phyloP scores from a whole-genome alignment of 2,329 filamentous ascomycete species.

The Graphilbum sp. region DNA sequence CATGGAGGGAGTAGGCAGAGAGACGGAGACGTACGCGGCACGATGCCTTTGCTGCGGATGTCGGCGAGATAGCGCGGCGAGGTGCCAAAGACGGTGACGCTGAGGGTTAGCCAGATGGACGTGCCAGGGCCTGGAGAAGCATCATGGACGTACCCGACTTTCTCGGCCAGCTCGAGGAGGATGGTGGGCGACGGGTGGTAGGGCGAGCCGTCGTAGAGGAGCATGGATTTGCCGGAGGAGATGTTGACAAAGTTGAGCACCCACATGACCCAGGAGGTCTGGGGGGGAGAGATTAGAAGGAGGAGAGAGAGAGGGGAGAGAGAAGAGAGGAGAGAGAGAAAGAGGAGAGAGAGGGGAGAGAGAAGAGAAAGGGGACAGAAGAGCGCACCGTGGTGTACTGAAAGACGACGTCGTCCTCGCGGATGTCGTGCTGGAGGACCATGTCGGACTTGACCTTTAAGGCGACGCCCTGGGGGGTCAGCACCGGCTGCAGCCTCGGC shows the following conservation, averaged over 20 bases:
- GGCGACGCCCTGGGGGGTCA: background rate
- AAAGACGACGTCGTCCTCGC: slow-evolving; percentile 3
- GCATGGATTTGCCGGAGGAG: slow-evolving; percentile 5
- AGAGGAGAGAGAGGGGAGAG: no score
- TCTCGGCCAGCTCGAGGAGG: slow-evolving; percentile 5
- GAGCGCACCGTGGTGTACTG: slow-evolving; percentile 7
- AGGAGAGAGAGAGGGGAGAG: background rate
- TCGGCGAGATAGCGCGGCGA: slow-evolving; percentile 27
- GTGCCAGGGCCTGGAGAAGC: background rate
- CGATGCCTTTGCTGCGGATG: slow-evolving; percentile 18
- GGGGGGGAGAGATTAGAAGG: background rate
- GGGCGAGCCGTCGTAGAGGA: slow-evolving; percentile 11
- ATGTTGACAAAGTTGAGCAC: slow-evolving; percentile 6
- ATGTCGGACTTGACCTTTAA: slow-evolving; percentile 6
- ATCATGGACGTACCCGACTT: slow-evolving; percentile 4
- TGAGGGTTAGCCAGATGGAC: background rate
- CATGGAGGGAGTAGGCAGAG: background rate
- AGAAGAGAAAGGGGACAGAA: no score
- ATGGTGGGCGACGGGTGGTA: slow-evolving; percentile 4
- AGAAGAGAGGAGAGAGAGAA: no score
- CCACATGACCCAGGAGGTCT: slow-evolving; percentile 8
- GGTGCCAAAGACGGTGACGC: slow-evolving; percentile 18
- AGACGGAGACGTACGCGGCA: slow-evolving; percentile 14
- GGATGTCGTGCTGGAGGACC: slow-evolving; percentile 5
- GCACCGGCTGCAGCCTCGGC: no score